Conservation (phyloP, 23 red algal genomes). For the Gracilaria gracilis region DNA sequence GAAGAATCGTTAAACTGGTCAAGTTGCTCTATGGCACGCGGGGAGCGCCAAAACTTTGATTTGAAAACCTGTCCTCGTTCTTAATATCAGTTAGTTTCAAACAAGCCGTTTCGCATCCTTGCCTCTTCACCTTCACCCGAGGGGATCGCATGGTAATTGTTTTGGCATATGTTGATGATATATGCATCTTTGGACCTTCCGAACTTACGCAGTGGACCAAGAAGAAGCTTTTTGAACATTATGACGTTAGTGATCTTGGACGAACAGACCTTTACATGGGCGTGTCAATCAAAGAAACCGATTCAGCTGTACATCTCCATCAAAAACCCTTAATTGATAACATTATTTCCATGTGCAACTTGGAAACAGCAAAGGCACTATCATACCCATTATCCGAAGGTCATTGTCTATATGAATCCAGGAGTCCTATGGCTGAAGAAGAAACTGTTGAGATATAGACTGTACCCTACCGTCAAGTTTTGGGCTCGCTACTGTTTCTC, state of each 20-base stretch:
- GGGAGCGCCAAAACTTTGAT: conserved; percentile 25
- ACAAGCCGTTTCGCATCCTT: not conserved
- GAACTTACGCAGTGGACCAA: not conserved
- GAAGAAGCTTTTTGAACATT: conserved; percentile 2
- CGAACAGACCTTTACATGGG: conserved; percentile 18
- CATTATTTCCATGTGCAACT: not conserved
- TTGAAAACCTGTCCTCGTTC: not conserved
- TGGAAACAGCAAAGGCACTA: too few relatives aligned
- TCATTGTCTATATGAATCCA: too few relatives aligned
- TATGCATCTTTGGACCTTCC: conserved; percentile 42
- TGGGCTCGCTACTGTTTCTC: conserved; percentile 10
- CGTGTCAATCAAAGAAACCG: conserved; percentile 7
- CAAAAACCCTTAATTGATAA: conserved; percentile 33
- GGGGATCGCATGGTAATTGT: not conserved
- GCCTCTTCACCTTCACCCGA: not conserved
- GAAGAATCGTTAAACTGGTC: not conserved
- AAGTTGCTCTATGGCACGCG: conserved; percentile 44
- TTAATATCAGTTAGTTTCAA: not conserved
- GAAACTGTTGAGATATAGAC: too few relatives aligned
- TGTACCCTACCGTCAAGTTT: not conserved
- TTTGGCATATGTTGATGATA: conserved; percentile 35
- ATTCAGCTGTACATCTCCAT: not conserved
- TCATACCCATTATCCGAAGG: too few relatives aligned
- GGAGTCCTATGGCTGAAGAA: too few relatives aligned
- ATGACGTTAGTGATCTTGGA: conserved; percentile 1